phyloP scores from a whole-genome alignment of 169 alveolate species.

The Sarcocystis neurona region DNA sequence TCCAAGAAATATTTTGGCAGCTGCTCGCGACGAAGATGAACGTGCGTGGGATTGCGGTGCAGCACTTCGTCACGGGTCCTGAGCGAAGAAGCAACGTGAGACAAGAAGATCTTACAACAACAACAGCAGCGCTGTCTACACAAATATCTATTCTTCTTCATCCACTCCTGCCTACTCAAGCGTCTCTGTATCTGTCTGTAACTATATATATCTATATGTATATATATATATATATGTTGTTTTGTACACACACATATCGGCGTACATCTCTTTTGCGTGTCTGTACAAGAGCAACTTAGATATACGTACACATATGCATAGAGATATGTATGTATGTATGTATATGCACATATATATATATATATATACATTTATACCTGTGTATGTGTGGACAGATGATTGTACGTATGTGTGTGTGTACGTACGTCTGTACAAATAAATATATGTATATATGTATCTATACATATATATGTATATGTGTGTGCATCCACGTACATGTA shows the following conservation, averaged over 20 bases:
- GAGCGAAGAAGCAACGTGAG: slow-evolving; percentile 41
- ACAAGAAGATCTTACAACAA: background rate
- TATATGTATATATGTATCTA: slow-evolving; percentile 44
- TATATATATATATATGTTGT: background rate
- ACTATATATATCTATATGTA: background rate
- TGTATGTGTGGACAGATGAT: background rate
- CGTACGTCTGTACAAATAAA: background rate
- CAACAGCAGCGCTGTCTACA: background rate
- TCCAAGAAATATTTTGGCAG: background rate
- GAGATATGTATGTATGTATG: too few relatives aligned
- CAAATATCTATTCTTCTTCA: background rate
- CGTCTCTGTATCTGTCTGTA: background rate
- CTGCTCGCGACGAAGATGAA: background rate
- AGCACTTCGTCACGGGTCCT: slow-evolving; percentile 39
- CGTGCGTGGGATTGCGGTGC: slow-evolving; percentile 46
- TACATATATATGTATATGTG: background rate
- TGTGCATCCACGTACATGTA: slow-evolving; percentile 22
- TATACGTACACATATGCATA: too few relatives aligned
- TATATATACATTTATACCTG: background rate
- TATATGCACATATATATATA: too few relatives aligned
- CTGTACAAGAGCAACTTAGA: slow-evolving; percentile 1
- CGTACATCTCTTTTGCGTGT: background rate
- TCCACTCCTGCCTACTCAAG: background rate
- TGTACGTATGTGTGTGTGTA: background rate
- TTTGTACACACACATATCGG: background rate